These are phyloP conservation scores for Phlebiopsis gigantea DNA, from an alignment of 768 basidiomycete genomes.

Conservation along the genomic window DNA sequence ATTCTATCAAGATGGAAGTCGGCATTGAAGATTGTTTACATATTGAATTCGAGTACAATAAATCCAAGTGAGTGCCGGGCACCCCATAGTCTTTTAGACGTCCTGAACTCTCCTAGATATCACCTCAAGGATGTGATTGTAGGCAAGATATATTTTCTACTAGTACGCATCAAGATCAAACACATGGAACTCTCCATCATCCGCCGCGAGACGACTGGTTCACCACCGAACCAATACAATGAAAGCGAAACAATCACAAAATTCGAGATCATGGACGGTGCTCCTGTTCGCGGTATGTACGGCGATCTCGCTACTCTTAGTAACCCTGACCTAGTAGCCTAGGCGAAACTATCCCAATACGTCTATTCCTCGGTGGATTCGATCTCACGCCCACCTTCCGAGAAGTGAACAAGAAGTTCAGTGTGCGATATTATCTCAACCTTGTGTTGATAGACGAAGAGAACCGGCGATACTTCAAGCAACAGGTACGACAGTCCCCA, in stretches of 20 bases:
- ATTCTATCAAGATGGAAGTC: constrained; percentile 99
- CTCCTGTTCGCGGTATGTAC: constrained; percentile 82
- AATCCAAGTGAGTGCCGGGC: constrained; percentile 74
- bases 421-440: constrained; percentile 94
- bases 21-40: constrained; percentile 99
- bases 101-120: constrained; percentile 52
- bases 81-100: background rate
- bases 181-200: constrained; percentile 99
- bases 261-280: constrained; percentile 99
- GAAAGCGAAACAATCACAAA: constrained; percentile 99
- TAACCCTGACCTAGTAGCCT: background rate
- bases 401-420: constrained; percentile 99
- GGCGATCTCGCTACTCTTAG: background rate
- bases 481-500: constrained; percentile 65
- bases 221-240: constrained; percentile 98
- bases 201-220: constrained; percentile 92
- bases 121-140: constrained; percentile 99
- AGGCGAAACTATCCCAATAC: constrained; percentile 98
- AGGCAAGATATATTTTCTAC: constrained; percentile 98
- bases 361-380: constrained; percentile 95
- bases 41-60: constrained; percentile 99
- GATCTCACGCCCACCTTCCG: constrained; percentile 98
- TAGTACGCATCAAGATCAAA: constrained; percentile 99
- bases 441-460: constrained; percentile 97
- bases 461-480: constrained; percentile 96